Conservation (phyloP, 192 early-diverging fungal species). For the Backusella westeae region DNA sequence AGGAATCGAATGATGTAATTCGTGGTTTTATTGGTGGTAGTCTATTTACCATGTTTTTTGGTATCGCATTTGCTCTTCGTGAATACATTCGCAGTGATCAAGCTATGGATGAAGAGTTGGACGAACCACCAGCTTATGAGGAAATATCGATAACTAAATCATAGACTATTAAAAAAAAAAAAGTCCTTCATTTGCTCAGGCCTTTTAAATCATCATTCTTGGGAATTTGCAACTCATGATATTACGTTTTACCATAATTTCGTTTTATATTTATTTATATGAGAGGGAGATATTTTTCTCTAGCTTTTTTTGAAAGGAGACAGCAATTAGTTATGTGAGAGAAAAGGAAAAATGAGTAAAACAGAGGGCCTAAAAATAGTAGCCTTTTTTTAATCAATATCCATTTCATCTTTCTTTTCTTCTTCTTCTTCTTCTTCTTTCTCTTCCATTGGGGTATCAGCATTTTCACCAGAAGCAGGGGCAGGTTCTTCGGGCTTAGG, state of each 20-base stretch:
- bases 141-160: neutral
- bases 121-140: neutral
- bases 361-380: neutral
- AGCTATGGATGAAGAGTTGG: neutral
- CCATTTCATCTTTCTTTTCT: conserved; percentile 50
- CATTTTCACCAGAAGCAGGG: conserved; percentile 31
- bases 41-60: conserved; percentile 25
- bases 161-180: neutral
- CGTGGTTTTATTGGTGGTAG: conserved; percentile 19
- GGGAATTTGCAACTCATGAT: too few relatives aligned
- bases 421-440: conserved; percentile 35
- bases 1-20: conserved; percentile 26
- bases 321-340: too few relatives aligned
- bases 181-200: too few relatives aligned
- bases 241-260: too few relatives aligned
- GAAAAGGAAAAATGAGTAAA: neutral
- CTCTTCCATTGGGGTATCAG: conserved; percentile 34
- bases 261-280: too few relatives aligned
- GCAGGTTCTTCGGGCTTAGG: conserved; percentile 51
- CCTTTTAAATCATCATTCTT: too few relatives aligned
- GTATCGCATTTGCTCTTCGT: conserved; percentile 19
- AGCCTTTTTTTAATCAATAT: conserved; percentile 53
- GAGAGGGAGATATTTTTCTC: too few relatives aligned
- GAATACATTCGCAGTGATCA: conserved; percentile 15
- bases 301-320: too few relatives aligned